These are phyloP conservation scores for Sanghuangporus baumii DNA, from an alignment of 1,284 basidiomycete species.

Conservation along the genomic window DNA sequence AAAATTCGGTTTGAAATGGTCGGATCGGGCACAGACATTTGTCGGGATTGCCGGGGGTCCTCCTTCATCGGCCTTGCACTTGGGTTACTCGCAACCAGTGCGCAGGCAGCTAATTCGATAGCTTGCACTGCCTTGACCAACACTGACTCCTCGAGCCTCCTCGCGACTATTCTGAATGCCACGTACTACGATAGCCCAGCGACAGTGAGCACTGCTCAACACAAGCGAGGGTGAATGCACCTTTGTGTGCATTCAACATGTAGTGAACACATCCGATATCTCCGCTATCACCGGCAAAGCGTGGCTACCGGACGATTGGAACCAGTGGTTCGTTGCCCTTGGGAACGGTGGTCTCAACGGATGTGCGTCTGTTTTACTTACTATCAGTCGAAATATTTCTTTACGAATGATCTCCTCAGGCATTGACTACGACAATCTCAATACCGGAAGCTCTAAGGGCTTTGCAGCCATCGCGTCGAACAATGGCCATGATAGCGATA, in stretches of 20 bases:
- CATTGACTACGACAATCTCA: slow-evolving; percentile 24
- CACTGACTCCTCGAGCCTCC: neutral
- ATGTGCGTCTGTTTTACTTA: slow-evolving; percentile 3
- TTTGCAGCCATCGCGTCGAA: slow-evolving; percentile 26
- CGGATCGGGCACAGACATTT: no score
- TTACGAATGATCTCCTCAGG: slow-evolving; percentile 16
- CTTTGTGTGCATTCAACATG: slow-evolving; percentile 13
- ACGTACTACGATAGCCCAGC: slow-evolving; percentile 3
- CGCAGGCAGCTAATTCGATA: no score
- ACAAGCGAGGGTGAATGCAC: neutral
- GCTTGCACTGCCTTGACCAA: neutral
- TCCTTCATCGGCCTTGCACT: no score
- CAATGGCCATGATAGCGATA: slow-evolving; percentile 27
- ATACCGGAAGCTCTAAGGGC: slow-evolving; percentile 23
- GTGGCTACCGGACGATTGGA: slow-evolving; percentile 15
- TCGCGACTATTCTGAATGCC: slow-evolving; percentile 10
- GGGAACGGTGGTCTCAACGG: slow-evolving; percentile 17
- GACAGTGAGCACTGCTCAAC: neutral
- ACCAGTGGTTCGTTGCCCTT: slow-evolving; percentile 10
- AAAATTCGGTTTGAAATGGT: no score
- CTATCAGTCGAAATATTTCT: neutral
- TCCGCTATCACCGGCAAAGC: slow-evolving; percentile 11
- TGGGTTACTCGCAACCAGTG: no score
- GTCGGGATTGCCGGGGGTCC: no score
- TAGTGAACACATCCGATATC: slow-evolving; percentile 11